Evolutionary conservation across 352 stramenopile genomes (phyloP).

Genomic region (Phytophthora fragariaefolia): DNA sequence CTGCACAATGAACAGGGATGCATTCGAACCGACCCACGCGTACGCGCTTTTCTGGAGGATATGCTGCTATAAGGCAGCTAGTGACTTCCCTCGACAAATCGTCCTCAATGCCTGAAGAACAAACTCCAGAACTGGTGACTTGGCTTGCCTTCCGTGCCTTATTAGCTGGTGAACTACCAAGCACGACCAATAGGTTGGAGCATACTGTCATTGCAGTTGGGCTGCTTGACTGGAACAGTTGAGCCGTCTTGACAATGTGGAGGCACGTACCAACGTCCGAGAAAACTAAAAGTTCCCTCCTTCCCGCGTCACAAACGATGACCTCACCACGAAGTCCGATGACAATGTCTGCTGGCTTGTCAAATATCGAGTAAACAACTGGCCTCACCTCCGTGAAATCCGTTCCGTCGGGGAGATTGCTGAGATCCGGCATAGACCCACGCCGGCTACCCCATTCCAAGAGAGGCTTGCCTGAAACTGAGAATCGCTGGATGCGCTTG

Average conservation of each 20-base stretch:
- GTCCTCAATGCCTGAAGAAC: not conserved
- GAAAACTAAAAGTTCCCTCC: slow-evolving; percentile 48
- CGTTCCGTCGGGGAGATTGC: not conserved
- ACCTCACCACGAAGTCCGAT: slow-evolving; percentile 44
- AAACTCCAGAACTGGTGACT: not conserved
- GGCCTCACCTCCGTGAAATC: slow-evolving; percentile 8
- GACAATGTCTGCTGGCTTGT: slow-evolving; percentile 21
- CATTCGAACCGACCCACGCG: slow-evolving; percentile 35
- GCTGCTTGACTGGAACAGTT: slow-evolving; percentile 10
- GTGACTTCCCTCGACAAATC: not conserved
- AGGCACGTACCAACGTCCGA: slow-evolving; percentile 49
- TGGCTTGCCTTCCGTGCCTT: not conserved
- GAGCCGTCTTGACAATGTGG: slow-evolving; percentile 25
- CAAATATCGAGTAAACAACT: slow-evolving; percentile 41
- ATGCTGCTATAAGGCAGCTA: slow-evolving; percentile 25
- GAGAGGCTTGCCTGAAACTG: slow-evolving; percentile 44
- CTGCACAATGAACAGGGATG: slow-evolving; percentile 32
- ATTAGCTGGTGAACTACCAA: not conserved
- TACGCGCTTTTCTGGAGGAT: slow-evolving; percentile 35
- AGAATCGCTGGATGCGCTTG: slow-evolving; percentile 66
- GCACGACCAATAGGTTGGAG: slow-evolving; percentile 23
- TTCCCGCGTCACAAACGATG: slow-evolving; percentile 49
- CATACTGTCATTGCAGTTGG: slow-evolving; percentile 34
- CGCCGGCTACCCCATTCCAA: slow-evolving; percentile 52
- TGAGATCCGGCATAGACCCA: slow-evolving; percentile 4